Evolutionary conservation across 2,329 filamentous ascomycete genomes (phyloP), one percentile per base, ranked within the genome.

Genomic region (Colletotrichum eleusines): DNA sequence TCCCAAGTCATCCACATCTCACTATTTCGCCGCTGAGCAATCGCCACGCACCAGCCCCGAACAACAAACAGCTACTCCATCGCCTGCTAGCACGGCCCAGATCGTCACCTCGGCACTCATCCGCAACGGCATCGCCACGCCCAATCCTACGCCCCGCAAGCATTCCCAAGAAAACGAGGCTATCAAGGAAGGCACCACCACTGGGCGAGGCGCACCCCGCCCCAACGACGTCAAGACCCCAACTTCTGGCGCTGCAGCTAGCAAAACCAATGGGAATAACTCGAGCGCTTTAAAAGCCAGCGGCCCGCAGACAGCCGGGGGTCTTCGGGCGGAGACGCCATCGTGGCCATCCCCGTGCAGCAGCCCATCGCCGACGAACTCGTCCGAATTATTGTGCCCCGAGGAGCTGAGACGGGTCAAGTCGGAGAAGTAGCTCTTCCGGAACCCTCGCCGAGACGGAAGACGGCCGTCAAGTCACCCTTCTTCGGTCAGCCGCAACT

Each of bases 401-500:
- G 40, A 51, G 44, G 63, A 68, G 8, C 67, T 68, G 64, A 68
- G 50, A 26, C 58, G 35, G 42, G 59, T 71, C 58, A 71, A 71
- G 51, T 68, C 58, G 20, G 68, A 71, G 51, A 28, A 46, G 5
- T 71, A 71, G 51, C n/a, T 60, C 31, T 50, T 9, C 20, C 23
- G 28, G 59, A 12, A 12, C 20, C 62, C 6, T 63, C 35, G 5
- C 59, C 63, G 35, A 72, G 46, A 35, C 44, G 57, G 31, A 71
- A 69, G 50, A 42, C 40, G 26, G 59, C 71, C 18, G 55, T 73
- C n/a, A 72, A 40, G 50, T 82, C 81, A 2, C 81, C 78, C 28
- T 83, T 79, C 72, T 83, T 83, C 65, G 44, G 69, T 40, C 63
- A 72, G 4, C 35, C 70, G 55, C 20, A 63, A 33, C 69, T 75